Conservation (phyloP, 2,329 filamentous ascomycete genomes). For the Gremmenia infestans region DNA sequence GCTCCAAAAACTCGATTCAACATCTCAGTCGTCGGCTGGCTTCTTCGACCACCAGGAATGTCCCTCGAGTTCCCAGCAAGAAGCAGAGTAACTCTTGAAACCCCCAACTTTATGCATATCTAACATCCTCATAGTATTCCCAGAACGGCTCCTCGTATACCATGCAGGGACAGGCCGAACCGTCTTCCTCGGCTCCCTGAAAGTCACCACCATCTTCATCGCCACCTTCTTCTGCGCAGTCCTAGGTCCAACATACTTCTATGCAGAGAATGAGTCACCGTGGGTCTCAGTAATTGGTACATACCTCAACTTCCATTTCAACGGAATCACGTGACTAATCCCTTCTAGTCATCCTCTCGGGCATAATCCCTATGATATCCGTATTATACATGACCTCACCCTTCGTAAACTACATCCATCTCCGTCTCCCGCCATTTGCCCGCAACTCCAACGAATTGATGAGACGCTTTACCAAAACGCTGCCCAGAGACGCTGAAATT, state of each 20-base stretch:
- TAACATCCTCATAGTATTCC: slow-evolving; percentile 38
- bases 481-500: slow-evolving; percentile 38
- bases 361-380: slow-evolving; percentile 60
- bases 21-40: not conserved
- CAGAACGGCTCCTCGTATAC: slow-evolving; percentile 64
- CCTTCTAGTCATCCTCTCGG: slow-evolving; percentile 49
- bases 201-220: slow-evolving; percentile 65
- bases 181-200: slow-evolving; percentile 64
- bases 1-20: not conserved
- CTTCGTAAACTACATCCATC: slow-evolving; percentile 67
- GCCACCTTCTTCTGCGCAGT: slow-evolving; percentile 62
- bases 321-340: not conserved
- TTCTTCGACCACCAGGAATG: not conserved
- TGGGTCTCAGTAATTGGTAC: slow-evolving; percentile 27
- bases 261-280: slow-evolving; percentile 21
- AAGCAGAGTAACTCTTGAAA: not conserved
- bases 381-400: slow-evolving; percentile 62
- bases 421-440: slow-evolving; percentile 62
- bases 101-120: not conserved
- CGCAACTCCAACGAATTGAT: slow-evolving; percentile 54
- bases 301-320: not conserved
- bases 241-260: slow-evolving; percentile 43
- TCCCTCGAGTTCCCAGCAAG: not conserved
- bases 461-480: slow-evolving; percentile 44
- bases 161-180: slow-evolving; percentile 65